Evolutionary conservation across 345 rosid species (phyloP), one percentile per base, ranked within the genome.

Genomic region (Eucalyptus tenuipes): DNA sequence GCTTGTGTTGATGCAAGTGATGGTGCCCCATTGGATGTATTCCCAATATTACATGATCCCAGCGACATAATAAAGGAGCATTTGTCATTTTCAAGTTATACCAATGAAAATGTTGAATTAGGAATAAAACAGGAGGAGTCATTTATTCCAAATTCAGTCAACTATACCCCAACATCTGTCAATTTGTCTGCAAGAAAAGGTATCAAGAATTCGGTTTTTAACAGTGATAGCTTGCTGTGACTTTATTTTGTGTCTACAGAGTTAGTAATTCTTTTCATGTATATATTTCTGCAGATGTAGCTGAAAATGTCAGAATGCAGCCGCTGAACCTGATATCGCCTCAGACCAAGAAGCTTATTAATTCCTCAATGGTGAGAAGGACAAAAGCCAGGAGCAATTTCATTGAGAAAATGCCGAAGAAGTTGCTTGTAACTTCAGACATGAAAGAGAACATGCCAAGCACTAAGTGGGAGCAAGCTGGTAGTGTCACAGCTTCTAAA

Each of bases 371-470:
- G 79, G 81, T 75, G 88, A 85, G 85, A 61, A 85, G 82, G 80
- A 42, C 33, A 8, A 89, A 86, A 49, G 75, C 47, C 22, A 90
- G 33, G 79, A 80, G 48, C 7, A 50, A 81, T 84, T 49, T 86
- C 53, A 57, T 89, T 20, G 90, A 84, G 86, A 87, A 49, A 49
- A 91, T 86, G 40, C 90, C 90, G 2, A 90, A 86, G 85, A 89
- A 87, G 81, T 71, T 47, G n/a, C 20, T 45, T 5, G 33, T 40
- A 7, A 52, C 45, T 50, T 33, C 59, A 86, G 89, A 80, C 24
- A 90, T 86, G 92, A 93, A 92, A 50, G 94, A 92, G 87, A 92
- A 92, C 53, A 81, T 75, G 15, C 44, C 10, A 4, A 61, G 87
- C 79, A 80, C 52, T 44, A 93, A 86, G 90, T 87, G n/a, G 87